These are phyloP conservation scores for Ceratobasidium sp. DNA, from an alignment of 1,284 basidiomycete genomes.

Conservation along the genomic window DNA sequence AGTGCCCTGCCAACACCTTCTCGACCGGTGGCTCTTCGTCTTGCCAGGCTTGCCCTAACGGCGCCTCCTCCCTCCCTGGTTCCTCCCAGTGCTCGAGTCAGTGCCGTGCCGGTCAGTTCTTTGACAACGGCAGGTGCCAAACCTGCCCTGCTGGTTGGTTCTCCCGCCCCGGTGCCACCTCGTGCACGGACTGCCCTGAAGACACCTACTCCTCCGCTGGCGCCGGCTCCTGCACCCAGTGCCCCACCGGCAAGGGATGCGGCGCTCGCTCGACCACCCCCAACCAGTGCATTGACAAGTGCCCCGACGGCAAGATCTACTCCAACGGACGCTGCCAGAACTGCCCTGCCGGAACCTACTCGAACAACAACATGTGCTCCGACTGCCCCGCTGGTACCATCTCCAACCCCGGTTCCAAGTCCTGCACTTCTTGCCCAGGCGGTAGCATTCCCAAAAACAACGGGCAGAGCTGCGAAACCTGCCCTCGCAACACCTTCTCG, in stretches of 20 bases:
- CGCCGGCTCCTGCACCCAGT: conserved; percentile 25
- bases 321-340: conserved; percentile 18
- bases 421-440: conserved; percentile 9
- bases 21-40: conserved; percentile 17
- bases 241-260: conserved; percentile 25
- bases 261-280: neutral
- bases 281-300: conserved; percentile 28
- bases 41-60: neutral
- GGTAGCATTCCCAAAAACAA: neutral
- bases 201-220: conserved; percentile 17
- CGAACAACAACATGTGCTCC: conserved; percentile 23
- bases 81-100: conserved; percentile 5
- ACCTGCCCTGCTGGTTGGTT: conserved; percentile 23
- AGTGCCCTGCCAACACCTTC: conserved; percentile 15
- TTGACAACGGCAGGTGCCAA: neutral
- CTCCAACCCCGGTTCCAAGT: conserved; percentile 14
- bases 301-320: conserved; percentile 29
- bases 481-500: conserved; percentile 17
- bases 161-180: conserved; percentile 9
- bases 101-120: conserved; percentile 16
- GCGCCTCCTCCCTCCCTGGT: conserved; percentile 5
- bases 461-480: neutral
- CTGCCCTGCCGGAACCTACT: conserved; percentile 14
- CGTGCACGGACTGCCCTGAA: conserved; percentile 19
- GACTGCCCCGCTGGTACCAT: conserved; percentile 21